Base-by-base conservation (phyloP, 1,284 basidiomycete species). In the Mycosarcoma maydis region DNA sequence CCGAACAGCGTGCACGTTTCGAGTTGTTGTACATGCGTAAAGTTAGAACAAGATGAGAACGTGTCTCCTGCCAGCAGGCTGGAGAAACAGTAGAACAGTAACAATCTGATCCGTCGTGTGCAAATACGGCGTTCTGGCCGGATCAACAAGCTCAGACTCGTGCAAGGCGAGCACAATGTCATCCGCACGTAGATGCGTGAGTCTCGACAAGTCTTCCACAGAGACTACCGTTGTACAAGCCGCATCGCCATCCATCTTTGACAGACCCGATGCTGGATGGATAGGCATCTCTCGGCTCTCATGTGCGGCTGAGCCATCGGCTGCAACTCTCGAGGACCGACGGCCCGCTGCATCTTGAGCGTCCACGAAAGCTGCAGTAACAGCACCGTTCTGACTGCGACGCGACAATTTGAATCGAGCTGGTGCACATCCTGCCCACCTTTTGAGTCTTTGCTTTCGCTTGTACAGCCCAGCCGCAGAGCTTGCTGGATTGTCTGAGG, bases 141-240 rank as follows among this genome's bases (percentile, higher is more conserved):
- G 83, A 45, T 82, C 83, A 17, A 96, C 84, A 53, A 98, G 84
- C 16, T 92, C 92, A 49, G 90, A 89, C 80, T 96, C 92, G 51
- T 90, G 89, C 51, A 98, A 83, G 1, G 93, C 90, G 80, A 94
- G 92, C 0, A 92, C 90, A 0, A 90, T 87, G 78, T 98, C 94
- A 66, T 97, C 93, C 0, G 88, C 82, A 2, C 92, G 87, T 49
- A 98, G 83, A 81, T 91, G 89, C 37, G 92, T 92, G 13, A 90
- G 90, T 11, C 85, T 84, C 4, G 92, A 89, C 54, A 97, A 87
- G 29, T 91, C 38, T 16, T 74, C 78, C 4, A 82, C 64, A 13
- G 73, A 74, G 24, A 80, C 77, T 4, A 43, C 42, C 26, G 76
- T 51, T 13, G 69, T 66, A 17, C 29, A 45, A 2, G 48, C 11